phyloP scores from a whole-genome alignment of 2,329 filamentous ascomycete species.

The Plectosphaerella sp. region DNA sequence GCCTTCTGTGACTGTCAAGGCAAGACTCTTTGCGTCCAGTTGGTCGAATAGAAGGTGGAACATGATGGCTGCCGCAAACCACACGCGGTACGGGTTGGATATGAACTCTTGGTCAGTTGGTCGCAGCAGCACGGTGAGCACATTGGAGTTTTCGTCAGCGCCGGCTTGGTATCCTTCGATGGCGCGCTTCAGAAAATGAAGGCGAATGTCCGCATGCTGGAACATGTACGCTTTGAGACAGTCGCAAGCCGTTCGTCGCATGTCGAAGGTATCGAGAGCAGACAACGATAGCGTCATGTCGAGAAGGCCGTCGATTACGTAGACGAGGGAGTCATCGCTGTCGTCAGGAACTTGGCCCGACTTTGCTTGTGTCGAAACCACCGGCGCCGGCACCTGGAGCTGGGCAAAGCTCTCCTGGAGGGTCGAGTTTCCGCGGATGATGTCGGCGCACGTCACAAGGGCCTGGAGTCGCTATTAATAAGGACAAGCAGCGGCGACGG shows the following conservation, averaged over 20 bases:
- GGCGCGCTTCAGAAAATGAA: conserved; percentile 82
- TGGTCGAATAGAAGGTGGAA: conserved; percentile 84
- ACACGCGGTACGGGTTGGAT: conserved; percentile 78
- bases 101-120: conserved; percentile 57
- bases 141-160: conserved; percentile 80
- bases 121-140: conserved; percentile 75
- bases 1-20: conserved; percentile 82
- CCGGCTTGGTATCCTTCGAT: conserved; percentile 81
- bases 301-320: conserved; percentile 90
- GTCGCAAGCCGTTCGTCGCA: conserved; percentile 79
- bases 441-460: conserved; percentile 77
- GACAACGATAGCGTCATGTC: conserved; percentile 73
- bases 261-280: conserved; percentile 65
- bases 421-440: conserved; percentile 74
- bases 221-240: conserved; percentile 92
- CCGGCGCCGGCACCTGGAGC: conserved; percentile 66
- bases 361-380: conserved; percentile 36
- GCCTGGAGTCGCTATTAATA: conserved; percentile 45
- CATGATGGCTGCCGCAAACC: conserved; percentile 84
- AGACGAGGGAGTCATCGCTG: conserved; percentile 44
- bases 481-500: too few species aligned
- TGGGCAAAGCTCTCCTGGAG: conserved; percentile 90
- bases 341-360: conserved; percentile 13
- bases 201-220: conserved; percentile 72
- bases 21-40: conserved; percentile 69